Base-by-base conservation (phyloP, 1,284 basidiomycete species). In the Fereydounia khargensis region DNA sequence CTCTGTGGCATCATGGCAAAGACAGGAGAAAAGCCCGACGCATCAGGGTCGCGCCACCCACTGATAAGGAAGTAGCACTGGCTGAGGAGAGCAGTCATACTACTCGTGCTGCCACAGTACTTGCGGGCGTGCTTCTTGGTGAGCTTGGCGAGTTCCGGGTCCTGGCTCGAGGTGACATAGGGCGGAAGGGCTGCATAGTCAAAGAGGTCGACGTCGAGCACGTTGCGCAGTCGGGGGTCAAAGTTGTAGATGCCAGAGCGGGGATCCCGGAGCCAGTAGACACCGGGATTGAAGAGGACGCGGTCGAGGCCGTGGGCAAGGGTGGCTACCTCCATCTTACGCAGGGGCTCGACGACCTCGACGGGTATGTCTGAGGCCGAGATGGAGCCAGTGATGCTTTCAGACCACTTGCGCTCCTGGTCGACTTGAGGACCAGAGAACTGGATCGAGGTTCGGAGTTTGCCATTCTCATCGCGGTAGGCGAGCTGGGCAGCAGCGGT, bases 91-190 rank as follows among this genome's bases (percentile, higher is more conserved):
- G 86, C 84, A 0, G 89, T 87, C 50, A 95, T 78, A 9, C 89
- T 92, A n/a, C 90, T 94, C 0, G 94, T 98, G 8, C 89, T 92
- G 1, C 94, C 94, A 14, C 83, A 83, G 73, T 88, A 97, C 30
- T 73, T 79, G 33, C 83, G 82, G 0, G 80, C 75, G 49, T 87
- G 80, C 28, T 77, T 75, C 58, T 82, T 79, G 0, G 87, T 86
- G 13, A 95, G 77, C 3, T 76, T 69, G 45, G 81, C 79, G 5
- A 97, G 78, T 49, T 87, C 87, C 53, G 82, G 72, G 69, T 98
- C 94, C 44, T 81, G 79, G 4, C 88, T 91, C 49, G 90, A 91
- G 22, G 82, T 86, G 25, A 89, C 77, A 66, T 96, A 98, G 0
- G 83, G 81, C 3, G 83, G 81, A 0, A 92, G 77, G 1, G 88